A percentile compares a stretch with the other conserved stretches of the same genome.
Evolutionary conservation across 2,329 filamentous ascomycete genomes (phyloP).

Genomic region (Colletotrichum camelliae): DNA sequence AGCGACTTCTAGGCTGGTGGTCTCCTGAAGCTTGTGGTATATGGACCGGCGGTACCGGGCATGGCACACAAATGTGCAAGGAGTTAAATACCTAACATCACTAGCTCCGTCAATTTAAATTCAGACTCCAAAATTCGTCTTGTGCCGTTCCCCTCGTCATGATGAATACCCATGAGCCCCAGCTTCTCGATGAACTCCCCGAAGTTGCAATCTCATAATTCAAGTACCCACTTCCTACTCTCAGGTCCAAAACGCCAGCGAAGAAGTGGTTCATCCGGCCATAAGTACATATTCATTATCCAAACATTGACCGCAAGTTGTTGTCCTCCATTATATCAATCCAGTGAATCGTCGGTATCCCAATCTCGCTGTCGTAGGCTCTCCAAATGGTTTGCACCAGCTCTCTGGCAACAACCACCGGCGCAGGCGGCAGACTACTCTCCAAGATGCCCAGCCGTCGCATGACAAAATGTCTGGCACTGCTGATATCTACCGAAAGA

Average conservation of each 20-base stretch:
- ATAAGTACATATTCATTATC: constrained; percentile 20
- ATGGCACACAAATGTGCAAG: not conserved
- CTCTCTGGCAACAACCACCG: constrained; percentile 46
- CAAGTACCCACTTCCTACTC: not conserved
- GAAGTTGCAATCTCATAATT: accelerated
- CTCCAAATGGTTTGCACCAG: constrained; percentile 46
- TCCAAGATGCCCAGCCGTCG: constrained; percentile 42
- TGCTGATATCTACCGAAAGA: constrained; percentile 39
- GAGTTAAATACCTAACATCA: not conserved
- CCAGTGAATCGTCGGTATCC: constrained; percentile 41
- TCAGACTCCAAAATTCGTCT: not conserved
- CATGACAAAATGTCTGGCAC: constrained; percentile 44
- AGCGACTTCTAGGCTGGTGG: constrained; percentile 27
- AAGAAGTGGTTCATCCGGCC: not conserved
- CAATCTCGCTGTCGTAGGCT: constrained; percentile 43
- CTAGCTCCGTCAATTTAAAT: not conserved
- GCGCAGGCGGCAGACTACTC: constrained; percentile 43
- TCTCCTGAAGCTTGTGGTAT: accelerated
- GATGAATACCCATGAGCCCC: not conserved
- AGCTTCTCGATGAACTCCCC: not conserved
- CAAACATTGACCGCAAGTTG: constrained; percentile 37
- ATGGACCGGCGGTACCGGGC: not conserved
- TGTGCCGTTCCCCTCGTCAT: accelerated
- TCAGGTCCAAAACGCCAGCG: not conserved
- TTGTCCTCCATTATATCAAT: constrained; percentile 46